Conservation (phyloP, 1,284 basidiomycete genomes). For the Sutorius eximius region DNA sequence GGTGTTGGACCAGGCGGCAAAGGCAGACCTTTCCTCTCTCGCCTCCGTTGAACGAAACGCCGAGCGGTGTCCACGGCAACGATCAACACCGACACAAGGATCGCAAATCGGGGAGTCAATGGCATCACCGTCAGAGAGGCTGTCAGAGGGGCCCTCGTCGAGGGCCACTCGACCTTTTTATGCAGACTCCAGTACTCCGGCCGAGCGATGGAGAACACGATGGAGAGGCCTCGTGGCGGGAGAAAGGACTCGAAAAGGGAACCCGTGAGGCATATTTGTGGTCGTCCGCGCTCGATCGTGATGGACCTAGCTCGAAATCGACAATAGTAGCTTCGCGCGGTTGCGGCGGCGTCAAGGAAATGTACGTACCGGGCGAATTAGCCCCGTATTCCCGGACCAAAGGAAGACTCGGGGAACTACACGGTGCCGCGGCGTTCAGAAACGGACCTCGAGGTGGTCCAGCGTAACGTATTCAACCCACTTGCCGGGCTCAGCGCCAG, state of each 20-base stretch:
- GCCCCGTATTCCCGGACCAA: no score
- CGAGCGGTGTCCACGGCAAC: background rate
- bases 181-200: background rate
- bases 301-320: background rate
- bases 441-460: background rate
- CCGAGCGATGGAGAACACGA: background rate
- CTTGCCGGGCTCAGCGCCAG: background rate
- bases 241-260: background rate
- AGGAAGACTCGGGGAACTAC: no score
- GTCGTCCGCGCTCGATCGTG: background rate
- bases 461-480: background rate
- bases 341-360: background rate
- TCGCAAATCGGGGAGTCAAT: background rate
- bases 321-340: background rate
- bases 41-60: background rate
- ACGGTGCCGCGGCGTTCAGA: background rate
- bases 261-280: background rate
- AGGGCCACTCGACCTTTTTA: background rate
- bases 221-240: background rate
- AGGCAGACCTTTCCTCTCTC: slow-evolving; percentile 1
- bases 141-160: background rate
- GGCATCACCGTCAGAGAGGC: background rate
- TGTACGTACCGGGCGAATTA: background rate
- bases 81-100: background rate
- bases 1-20: slow-evolving; percentile 8